These are phyloP conservation scores for Sclerotiophoma versabilis DNA, from an alignment of 2,329 filamentous ascomycete genomes.

Conservation along the genomic window DNA sequence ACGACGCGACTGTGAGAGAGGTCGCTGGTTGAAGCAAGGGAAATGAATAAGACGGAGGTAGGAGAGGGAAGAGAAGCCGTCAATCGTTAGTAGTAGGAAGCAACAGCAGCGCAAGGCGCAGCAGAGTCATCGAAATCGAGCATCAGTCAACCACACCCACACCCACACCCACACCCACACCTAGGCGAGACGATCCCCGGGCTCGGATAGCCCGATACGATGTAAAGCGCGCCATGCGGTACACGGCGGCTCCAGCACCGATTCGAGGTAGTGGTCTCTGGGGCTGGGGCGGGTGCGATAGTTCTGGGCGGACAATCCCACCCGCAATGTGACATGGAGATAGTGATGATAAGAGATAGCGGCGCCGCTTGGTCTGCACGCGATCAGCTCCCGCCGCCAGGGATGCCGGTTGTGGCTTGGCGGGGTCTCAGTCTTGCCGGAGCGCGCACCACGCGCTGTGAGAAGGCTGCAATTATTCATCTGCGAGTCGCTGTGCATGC, in stretches of 20 bases:
- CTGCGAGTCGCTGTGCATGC: neutral
- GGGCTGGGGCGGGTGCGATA: constrained; percentile 15
- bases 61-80: neutral
- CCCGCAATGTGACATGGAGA: constrained; percentile 17
- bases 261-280: constrained; percentile 26
- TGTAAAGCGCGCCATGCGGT: constrained; percentile 22
- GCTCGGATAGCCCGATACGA: constrained; percentile 36
- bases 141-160: constrained; percentile 15
- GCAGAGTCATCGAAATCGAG: constrained; percentile 26
- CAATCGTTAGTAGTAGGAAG: constrained; percentile 1
- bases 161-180: constrained; percentile 18
- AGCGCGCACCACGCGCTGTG: neutral
- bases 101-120: constrained; percentile 8
- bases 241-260: constrained; percentile 25
- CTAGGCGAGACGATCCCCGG: constrained; percentile 28
- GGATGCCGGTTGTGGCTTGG: constrained; percentile 37
- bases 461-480: neutral
- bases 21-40: neutral
- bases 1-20: constrained; percentile 6
- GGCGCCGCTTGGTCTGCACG: constrained; percentile 19
- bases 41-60: neutral
- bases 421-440: constrained; percentile 7
- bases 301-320: constrained; percentile 9
- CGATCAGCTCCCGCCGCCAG: constrained; percentile 31
- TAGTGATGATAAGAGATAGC: constrained; percentile 18